Evolutionary conservation across 2,329 filamentous ascomycete genomes (phyloP), one percentile per base, ranked within the genome.

Genomic region (Talaromyces sp.): DNA sequence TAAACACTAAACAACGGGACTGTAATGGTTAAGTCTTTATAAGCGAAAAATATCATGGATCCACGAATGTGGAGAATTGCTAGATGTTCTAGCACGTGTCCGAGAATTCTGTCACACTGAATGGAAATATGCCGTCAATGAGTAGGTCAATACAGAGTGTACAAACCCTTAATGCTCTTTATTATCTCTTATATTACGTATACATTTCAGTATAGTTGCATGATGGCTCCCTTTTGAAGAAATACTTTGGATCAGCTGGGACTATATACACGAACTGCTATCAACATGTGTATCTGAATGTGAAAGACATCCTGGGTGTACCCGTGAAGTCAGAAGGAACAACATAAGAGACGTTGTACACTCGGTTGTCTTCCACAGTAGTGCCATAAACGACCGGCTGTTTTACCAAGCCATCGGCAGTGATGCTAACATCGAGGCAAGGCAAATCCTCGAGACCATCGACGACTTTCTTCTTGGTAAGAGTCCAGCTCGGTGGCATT

Each of bases 341-440:
- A 3, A 69, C 73, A 64, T 80, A 82, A 1, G 79, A 80, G 28
- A 82, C 72, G 42, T 82, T 82, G 39, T 81, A 81, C 21, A 77
- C 77, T 63, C 72, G 71, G 57, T 81, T 78, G 57, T 80, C 71
- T 46, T 77, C 72, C 52, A 82, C 68, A 8, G 68, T 68, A 11
- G 67, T 67, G 0, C 76, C 76, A 59, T 81, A 80, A 3, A 70
- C 67, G 2, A 76, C 73, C 1, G 73, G 72, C 64, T 75, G 70
- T 48, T 71, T 67, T 48, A 73, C 69, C 28, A 81, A 61, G 0
- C 79, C 79, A 2, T 72, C 67, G 1, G 78, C 77, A 4, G 69
- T 65, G 0, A 81, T 73, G 18, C 71, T 75, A 18, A 80, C 74
- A 52, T 69, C 69, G 33, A 81, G 66, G 62, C 79, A 81, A 4